A percentile compares a stretch with the other conserved stretches of the same genome.
phyloP scores from a whole-genome alignment of 2,329 filamentous ascomycete species.

The Alternaria conjuncta region DNA sequence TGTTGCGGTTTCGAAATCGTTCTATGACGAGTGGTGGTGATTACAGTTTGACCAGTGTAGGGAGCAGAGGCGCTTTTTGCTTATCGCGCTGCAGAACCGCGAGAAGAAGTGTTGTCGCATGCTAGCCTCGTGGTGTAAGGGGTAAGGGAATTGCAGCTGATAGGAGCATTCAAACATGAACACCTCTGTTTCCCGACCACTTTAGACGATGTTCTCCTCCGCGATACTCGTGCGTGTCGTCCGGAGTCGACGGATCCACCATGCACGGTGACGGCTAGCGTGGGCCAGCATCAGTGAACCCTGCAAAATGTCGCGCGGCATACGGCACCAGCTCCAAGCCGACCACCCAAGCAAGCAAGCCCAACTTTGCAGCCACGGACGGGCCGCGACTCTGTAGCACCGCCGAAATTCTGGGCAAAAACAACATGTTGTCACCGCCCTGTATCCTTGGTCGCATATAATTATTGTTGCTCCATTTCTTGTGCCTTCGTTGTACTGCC shows the following conservation, averaged over 20 bases:
- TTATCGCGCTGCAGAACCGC: not conserved
- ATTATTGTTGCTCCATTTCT: not conserved
- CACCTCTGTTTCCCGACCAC: too few species aligned
- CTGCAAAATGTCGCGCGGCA: conserved; percentile 24
- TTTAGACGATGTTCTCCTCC: not conserved
- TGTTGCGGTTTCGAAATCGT: not conserved
- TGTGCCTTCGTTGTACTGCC: not conserved
- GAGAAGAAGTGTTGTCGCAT: not conserved
- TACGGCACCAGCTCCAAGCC: conserved; percentile 8
- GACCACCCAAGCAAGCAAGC: not conserved
- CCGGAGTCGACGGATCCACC: not conserved
- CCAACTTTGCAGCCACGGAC: not conserved
- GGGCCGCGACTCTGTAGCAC: not conserved
- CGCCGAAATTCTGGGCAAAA: not conserved
- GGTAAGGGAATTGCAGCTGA: not conserved
- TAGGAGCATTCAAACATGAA: not conserved
- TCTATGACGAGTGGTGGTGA: not conserved
- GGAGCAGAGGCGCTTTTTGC: not conserved
- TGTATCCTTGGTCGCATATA: not conserved
- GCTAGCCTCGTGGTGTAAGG: not conserved
- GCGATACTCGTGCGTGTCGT: not conserved
- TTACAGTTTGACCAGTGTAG: not conserved
- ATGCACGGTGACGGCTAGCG: conserved; percentile 27
- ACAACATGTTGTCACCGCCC: not conserved
- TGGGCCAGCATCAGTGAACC: conserved; percentile 13